phyloP scores from a whole-genome alignment of 2,329 filamentous ascomycete genomes.

The Seiridium cupressi region DNA sequence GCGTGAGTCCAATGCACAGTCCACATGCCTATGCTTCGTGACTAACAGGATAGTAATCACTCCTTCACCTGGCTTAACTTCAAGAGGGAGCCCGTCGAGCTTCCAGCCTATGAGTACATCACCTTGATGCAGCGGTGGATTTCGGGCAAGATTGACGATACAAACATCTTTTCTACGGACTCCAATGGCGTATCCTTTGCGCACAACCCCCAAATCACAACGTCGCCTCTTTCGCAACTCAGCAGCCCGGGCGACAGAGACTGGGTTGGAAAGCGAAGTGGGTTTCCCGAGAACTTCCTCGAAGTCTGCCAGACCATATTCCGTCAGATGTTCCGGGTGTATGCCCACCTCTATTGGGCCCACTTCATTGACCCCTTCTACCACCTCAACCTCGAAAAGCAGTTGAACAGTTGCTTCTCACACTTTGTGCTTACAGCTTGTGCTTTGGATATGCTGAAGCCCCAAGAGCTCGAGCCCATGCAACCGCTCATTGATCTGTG shows the following conservation, averaged over 20 bases:
- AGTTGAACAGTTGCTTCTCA: slow-evolving; percentile 83
- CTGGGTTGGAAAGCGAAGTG: slow-evolving; percentile 89
- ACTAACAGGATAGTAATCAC: slow-evolving; percentile 60
- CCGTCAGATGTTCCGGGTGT: slow-evolving; percentile 98
- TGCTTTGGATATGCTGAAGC: slow-evolving; percentile 78
- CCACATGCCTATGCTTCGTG: neutral
- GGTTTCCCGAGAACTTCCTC: slow-evolving; percentile 88
- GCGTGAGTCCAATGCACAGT: slow-evolving; percentile 58
- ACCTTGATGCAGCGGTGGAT: slow-evolving; percentile 97
- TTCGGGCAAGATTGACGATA: slow-evolving; percentile 90
- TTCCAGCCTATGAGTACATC: slow-evolving; percentile 91
- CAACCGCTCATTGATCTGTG: slow-evolving; percentile 90
- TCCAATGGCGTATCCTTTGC: slow-evolving; percentile 67
- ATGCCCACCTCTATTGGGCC: slow-evolving; percentile 96
- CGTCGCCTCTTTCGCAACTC: slow-evolving; percentile 61
- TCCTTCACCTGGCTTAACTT: slow-evolving; percentile 96
- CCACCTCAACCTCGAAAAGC: slow-evolving; percentile 76
- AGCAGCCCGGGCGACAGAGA: slow-evolving; percentile 60
- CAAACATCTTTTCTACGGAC: slow-evolving; percentile 86
- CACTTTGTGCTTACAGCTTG: slow-evolving; percentile 81
- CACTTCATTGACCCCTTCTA: slow-evolving; percentile 87
- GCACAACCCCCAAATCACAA: slow-evolving; percentile 57
- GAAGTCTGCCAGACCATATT: slow-evolving; percentile 91
- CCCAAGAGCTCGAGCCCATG: slow-evolving; percentile 93
- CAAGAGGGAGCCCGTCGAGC: slow-evolving; percentile 82